Conservation (phyloP, 2,329 filamentous ascomycete genomes). For the Alternaria novae-zelandiae region DNA sequence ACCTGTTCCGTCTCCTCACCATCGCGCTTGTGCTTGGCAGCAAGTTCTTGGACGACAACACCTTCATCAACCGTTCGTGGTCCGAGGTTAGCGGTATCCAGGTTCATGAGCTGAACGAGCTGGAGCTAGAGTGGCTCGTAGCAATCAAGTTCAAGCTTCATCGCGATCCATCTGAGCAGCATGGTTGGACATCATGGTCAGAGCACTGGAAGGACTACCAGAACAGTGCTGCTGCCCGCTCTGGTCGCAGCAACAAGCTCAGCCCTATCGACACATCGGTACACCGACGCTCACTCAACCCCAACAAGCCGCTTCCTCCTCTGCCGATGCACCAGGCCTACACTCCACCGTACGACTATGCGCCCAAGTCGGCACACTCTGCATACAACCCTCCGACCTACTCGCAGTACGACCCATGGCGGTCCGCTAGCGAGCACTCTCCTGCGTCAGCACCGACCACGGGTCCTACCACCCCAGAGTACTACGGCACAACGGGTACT, state of each 20-base stretch:
- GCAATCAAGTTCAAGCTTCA: conserved; percentile 86
- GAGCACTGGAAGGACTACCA: conserved; percentile 71
- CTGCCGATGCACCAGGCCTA: conserved; percentile 51
- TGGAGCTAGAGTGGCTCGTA: conserved; percentile 87
- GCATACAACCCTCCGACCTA: conserved; percentile 47
- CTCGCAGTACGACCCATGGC: conserved; percentile 52
- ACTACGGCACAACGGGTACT: conserved; percentile 54
- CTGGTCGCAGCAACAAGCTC: conserved; percentile 53
- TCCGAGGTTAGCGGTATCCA: conserved; percentile 91
- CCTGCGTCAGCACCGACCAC: conserved; percentile 62
- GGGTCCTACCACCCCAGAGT: conserved; percentile 61
- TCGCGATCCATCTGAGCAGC: conserved; percentile 78
- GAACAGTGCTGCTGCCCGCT: conserved; percentile 53
- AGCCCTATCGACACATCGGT: conserved; percentile 71
- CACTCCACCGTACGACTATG: conserved; percentile 43
- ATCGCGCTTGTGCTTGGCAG: conserved; percentile 84
- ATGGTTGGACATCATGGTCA: conserved; percentile 72
- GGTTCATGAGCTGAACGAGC: conserved; percentile 80
- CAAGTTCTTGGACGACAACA: conserved; percentile 97
- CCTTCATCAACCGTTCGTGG: conserved; percentile 97
- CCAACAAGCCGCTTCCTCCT: conserved; percentile 54
- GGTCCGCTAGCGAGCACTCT: conserved; percentile 53
- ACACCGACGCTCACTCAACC: conserved; percentile 56
- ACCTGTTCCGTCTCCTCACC: conserved; percentile 87
- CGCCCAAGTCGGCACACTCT: conserved; percentile 44